phyloP scores from a whole-genome alignment of 768 basidiomycete genomes.

The Collybia sordida region DNA sequence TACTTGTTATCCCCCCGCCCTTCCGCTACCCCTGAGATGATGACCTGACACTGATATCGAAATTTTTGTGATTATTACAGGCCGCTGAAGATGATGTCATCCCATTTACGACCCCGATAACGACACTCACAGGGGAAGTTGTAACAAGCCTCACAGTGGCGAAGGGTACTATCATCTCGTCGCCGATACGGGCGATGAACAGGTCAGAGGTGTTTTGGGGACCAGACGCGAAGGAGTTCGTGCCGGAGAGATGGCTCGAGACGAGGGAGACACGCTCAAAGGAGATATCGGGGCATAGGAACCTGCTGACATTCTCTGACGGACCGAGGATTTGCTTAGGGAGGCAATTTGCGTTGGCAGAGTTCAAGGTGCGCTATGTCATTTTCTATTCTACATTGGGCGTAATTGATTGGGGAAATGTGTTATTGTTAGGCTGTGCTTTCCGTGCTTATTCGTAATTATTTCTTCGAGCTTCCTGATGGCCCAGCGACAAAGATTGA shows the following conservation, averaged over 20 bases:
- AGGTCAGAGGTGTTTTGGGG: constrained; percentile 42
- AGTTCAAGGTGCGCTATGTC: constrained; percentile 33
- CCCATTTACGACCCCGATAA: constrained; percentile 31
- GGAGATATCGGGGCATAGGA: constrained; percentile 34
- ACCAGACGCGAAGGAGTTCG: constrained; percentile 39
- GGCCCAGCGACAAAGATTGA: constrained; percentile 38
- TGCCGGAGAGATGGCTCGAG: constrained; percentile 43
- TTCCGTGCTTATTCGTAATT: constrained; percentile 43
- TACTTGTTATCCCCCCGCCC: too few relatives aligned
- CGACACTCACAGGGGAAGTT: constrained; percentile 21
- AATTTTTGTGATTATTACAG: too few relatives aligned
- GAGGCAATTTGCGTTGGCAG: constrained; percentile 37
- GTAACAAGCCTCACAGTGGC: constrained; percentile 32
- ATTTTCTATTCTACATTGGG: too few relatives aligned
- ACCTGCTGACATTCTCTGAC: constrained; percentile 44
- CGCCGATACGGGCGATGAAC: constrained; percentile 41
- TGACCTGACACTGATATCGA: neutral
- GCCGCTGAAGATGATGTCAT: constrained; percentile 36
- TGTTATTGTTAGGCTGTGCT: constrained; percentile 33
- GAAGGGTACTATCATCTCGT: constrained; percentile 34
- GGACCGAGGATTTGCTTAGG: constrained; percentile 47
- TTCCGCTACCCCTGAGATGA: too few relatives aligned
- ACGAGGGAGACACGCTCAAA: constrained; percentile 21
- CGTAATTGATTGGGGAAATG: neutral
- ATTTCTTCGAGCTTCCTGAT: constrained; percentile 36